Evolutionary conservation across 805 yeast species (phyloP), one percentile per base, ranked within the genome.

Genomic region (Maudiozyma turicensis): DNA sequence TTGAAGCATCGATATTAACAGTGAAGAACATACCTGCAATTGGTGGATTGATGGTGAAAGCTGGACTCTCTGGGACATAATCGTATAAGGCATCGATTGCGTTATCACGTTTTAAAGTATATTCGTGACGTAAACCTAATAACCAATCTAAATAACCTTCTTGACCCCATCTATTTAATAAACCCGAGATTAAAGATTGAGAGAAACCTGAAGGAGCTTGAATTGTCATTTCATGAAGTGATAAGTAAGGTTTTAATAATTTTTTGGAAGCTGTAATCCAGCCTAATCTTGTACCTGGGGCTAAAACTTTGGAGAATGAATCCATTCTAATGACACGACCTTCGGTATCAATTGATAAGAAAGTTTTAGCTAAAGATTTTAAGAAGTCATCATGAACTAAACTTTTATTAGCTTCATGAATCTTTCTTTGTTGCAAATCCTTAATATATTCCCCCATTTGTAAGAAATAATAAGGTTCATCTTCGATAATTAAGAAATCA

Each of bases 391-490:
- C 81, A 63, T 84, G 93, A 45, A 72, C 56, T 40, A 49, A 50
- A 40, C 56, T 63, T 8, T 55, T 54, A n/a, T 48, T 50, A 14
- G 52, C 45, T 31, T 50, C 47, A 3, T 49, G 8, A 40, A 45
- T 49, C 34, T 45, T 62, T 56, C 68, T 60, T 45, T 70, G 72
- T 47, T 50, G 67, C 15, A 54, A 61, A 50, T 77, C 80, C 29
- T 61, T 56, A 28, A 78, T 71, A 73, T 87, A 93, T 45, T 76
- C 64, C 51, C 85, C 91, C 95, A 91, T 88, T 71, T 91, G 99
- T 65, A 91, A 73, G 74, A 88, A 91, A 74, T 87, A 91, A 80
- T 91, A 91, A 48, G 99, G 99, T 71, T 93, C 99, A 67, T 91
- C 99, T 72, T 91, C 99, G 47, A 91, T 67, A 57, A 91, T 82